Percentiles rank a stretch among this genome's conserved stretches.
These are phyloP conservation scores for Starmerella stigmatis DNA, from an alignment of 805 yeast species.

Conservation along the genomic window DNA sequence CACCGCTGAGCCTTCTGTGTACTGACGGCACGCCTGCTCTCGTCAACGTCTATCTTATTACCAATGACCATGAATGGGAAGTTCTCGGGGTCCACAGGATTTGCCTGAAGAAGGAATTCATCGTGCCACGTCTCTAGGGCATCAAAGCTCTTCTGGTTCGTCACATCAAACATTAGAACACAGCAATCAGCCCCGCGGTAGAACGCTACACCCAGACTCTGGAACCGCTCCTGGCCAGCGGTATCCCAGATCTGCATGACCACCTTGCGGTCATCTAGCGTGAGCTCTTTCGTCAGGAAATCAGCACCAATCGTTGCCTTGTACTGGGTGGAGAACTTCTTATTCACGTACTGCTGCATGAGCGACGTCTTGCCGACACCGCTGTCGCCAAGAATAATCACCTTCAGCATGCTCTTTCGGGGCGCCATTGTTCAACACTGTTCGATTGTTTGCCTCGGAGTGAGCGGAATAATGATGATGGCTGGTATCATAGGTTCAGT, in stretches of 20 bases:
- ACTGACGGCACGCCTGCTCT: conserved; percentile 66
- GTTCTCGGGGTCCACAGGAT: conserved; percentile 83
- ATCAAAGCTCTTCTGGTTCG: conserved; percentile 87
- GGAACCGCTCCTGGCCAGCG: conserved; percentile 97
- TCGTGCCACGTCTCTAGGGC: conserved; percentile 86
- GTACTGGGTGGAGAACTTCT: conserved; percentile 88
- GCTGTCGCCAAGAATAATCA: conserved; percentile 89
- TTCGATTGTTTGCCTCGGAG: no score
- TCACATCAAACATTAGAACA: conserved; percentile 89
- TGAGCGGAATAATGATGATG: no score
- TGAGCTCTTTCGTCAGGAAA: conserved; percentile 81
- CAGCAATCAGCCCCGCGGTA: conserved; percentile 98
- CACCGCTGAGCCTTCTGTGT: conserved; percentile 50
- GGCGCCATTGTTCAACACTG: conserved; percentile 25
- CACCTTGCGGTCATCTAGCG: conserved; percentile 71
- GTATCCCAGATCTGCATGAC: conserved; percentile 90
- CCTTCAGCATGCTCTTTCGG: conserved; percentile 43
- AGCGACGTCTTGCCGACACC: conserved; percentile 96
- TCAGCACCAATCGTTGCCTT: conserved; percentile 98
- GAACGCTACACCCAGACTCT: conserved; percentile 91
- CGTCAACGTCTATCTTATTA: conserved; percentile 90
- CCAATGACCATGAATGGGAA: conserved; percentile 95
- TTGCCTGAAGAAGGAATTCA: conserved; percentile 87
- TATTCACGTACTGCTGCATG: conserved; percentile 95
- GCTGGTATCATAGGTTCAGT: no score